Conservation (phyloP, 2,329 filamentous ascomycete species). For the Colletotrichum godetiae region DNA sequence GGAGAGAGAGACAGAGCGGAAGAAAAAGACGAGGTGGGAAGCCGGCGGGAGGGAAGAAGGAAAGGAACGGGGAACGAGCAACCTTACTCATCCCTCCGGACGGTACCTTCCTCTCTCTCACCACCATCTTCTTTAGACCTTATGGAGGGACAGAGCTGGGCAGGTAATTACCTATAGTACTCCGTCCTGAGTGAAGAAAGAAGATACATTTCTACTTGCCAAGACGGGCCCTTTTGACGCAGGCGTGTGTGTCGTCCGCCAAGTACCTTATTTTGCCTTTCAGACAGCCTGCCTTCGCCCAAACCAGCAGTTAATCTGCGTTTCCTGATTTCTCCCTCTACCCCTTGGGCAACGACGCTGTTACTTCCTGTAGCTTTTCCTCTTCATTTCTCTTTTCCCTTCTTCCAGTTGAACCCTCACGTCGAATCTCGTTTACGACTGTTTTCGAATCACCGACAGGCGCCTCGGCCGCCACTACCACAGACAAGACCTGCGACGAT, state of each 20-base stretch:
- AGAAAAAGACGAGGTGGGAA: background rate
- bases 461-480: background rate
- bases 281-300: constrained; percentile 10
- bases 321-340: background rate
- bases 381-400: background rate
- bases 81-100: background rate
- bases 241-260: constrained; percentile 6
- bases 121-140: too few relatives aligned
- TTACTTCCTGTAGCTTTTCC: background rate
- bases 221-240: constrained; percentile 4
- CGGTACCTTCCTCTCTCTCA: background rate
- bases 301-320: constrained; percentile 17
- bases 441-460: background rate
- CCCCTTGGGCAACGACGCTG: background rate
- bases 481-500: constrained; percentile 16
- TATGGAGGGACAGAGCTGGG: background rate
- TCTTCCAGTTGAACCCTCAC: background rate
- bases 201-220: constrained; percentile 6
- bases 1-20: background rate
- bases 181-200: background rate
- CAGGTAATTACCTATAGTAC: too few relatives aligned
- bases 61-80: too few relatives aligned
- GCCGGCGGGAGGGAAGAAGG: too few relatives aligned
- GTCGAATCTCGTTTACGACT: background rate
- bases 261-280: background rate